Evolutionary conservation across 495 filamentous ascomycete genomes (phyloP), one percentile per base, ranked within the genome.

Genomic region (Aspergillus homomorphus): DNA sequence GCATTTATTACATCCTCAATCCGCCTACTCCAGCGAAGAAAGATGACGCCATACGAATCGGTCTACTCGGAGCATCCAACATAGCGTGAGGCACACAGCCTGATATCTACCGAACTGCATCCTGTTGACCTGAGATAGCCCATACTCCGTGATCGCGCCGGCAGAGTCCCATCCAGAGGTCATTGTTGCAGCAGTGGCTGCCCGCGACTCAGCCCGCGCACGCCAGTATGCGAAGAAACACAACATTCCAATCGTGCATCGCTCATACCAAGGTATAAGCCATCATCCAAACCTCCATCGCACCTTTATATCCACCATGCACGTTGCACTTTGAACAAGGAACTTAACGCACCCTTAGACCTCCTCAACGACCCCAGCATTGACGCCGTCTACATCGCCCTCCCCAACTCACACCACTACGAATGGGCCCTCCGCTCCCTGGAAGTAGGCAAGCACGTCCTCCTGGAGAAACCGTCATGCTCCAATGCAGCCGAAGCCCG

Each of bases 111-210:
- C n/a, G n/a, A n/a, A n/a, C n/a, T n/a, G n/a, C n/a, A n/a, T n/a
- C n/a, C n/a, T n/a, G n/a, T n/a, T n/a, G n/a, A n/a, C n/a, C n/a
- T n/a, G n/a, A n/a, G n/a, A n/a, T 53, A 87, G 84, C 7, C 79
- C 82, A 0, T n/a, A 66, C 1, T 71, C 82, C 10, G 54, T 89
- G 12, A 82, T 87, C 38, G 60, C 53, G n/a, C 82, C 86, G 0
- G 83, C 85, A 7, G 78, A 71, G 51, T 73, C 73, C 7, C 85
- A 88, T 61, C 74, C 84, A 0, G 84, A 85, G 46, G 81, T 86
- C 26, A 73, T 84, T 20, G 57, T 90, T 33, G 73, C 74, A 1
- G 80, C 80, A 1, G 77, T 90, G 0, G 82, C 86, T 6, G 81
- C 85, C 6, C 75, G 84, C n/a, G 79, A 86, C 58, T 61, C 53